Evolutionary conservation across 2,329 filamentous ascomycete genomes (phyloP).

Genomic region (Colletotrichum sp.): DNA sequence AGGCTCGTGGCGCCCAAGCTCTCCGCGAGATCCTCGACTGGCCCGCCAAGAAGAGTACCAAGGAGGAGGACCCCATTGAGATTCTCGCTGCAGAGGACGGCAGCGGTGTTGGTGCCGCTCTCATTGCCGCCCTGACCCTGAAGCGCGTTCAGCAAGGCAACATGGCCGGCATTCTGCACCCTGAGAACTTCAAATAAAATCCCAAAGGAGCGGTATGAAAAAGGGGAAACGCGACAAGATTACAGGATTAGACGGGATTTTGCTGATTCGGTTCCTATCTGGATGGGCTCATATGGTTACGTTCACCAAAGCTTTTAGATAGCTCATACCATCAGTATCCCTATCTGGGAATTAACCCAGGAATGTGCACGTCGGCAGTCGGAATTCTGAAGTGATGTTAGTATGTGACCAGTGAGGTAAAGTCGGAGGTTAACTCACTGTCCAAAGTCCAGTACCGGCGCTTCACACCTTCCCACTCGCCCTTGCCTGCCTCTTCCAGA

Average conservation of each 20-base stretch:
- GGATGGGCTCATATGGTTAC: neutral
- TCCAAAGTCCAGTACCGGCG: slow-evolving; percentile 90
- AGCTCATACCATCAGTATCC: slow-evolving; percentile 1
- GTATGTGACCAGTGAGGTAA: neutral
- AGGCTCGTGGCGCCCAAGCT: slow-evolving; percentile 85
- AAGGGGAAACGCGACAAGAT: slow-evolving; percentile 20
- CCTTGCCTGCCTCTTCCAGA: slow-evolving; percentile 68
- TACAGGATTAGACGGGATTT: slow-evolving; percentile 23
- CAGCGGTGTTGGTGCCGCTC: slow-evolving; percentile 92
- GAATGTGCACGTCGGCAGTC: slow-evolving; percentile 75
- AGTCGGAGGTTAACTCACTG: slow-evolving; percentile 47
- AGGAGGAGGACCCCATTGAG: slow-evolving; percentile 85
- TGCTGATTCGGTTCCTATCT: neutral
- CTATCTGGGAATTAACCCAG: slow-evolving; percentile 55
- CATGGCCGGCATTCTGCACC: slow-evolving; percentile 66
- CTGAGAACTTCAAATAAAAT: slow-evolving; percentile 60
- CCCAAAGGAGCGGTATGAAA: neutral
- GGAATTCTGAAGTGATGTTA: slow-evolving; percentile 60
- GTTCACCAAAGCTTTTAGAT: slow-evolving; percentile 7
- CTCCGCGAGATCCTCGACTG: slow-evolving; percentile 96
- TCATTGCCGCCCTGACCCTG: slow-evolving; percentile 80
- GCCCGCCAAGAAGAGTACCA: slow-evolving; percentile 70
- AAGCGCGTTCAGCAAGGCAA: slow-evolving; percentile 69
- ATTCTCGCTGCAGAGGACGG: slow-evolving; percentile 93
- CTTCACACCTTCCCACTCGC: slow-evolving; percentile 87